Evolutionary conservation across 768 basidiomycete genomes (phyloP), one percentile per base, ranked within the genome.

Genomic region (Sarcomyxa edulis): DNA sequence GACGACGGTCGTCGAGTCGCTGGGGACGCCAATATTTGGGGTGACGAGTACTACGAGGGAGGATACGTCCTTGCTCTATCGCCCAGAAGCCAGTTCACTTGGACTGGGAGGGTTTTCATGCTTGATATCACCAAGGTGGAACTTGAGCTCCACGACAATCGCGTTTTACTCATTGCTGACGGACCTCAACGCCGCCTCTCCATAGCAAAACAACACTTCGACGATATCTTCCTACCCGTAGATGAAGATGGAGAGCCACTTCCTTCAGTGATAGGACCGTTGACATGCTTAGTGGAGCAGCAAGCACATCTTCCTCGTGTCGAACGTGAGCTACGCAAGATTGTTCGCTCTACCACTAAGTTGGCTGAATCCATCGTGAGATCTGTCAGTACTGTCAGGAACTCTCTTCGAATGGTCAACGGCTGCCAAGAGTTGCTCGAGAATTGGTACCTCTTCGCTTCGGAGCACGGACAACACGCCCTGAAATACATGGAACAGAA

Each of bases 371-470:
- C 85, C 6, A 93, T 97, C 49, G 83, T 96, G 25, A 82, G 88
- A 46, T 95, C 96, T 0, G 88, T 95, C 6, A 82, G 93, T 43
- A 76, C 87, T 43, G 90, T 98, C 14, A 81, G 84, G 22, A 72
- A 65, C 25, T 78, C 84, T 3, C 65, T 92, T 37, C 66, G 66
- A 21, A 66, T 72, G 29, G 69, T 77, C 1, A 62, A 65, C 23
- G 81, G 75, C 26, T 80, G 78, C 39, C 93, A 94, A 54, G 94
- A 96, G 46, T 65, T 93, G 26, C 68, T 92, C 40, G 89, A 88
- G 48, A 94, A 88, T 55, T 99, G 95, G 92, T 98, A 89, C 53
- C 62, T 80, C 19, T 98, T 96, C 54, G 92, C 93, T n/a, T 92
- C 94, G 9, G 92, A 97, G 48, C 91, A 96, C 55, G 93, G 92